These are phyloP conservation scores for Eimeria praecox DNA, from an alignment of 169 alveolate genomes.

Conservation along the genomic window DNA sequence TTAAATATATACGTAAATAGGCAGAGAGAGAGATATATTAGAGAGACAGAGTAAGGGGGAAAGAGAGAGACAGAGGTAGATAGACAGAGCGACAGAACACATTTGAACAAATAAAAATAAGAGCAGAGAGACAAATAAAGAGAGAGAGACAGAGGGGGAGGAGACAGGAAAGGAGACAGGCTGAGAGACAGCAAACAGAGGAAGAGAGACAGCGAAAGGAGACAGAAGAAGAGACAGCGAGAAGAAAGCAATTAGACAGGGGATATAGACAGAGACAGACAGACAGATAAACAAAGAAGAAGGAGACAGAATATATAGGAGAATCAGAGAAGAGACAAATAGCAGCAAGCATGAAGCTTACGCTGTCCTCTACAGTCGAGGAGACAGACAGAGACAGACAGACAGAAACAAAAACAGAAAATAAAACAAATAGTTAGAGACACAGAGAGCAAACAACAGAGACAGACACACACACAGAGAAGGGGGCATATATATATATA, in stretches of 20 bases:
- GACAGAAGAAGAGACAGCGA: background rate
- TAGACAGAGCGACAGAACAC: background rate
- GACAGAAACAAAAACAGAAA: background rate
- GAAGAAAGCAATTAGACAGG: background rate
- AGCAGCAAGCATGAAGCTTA: too few species aligned
- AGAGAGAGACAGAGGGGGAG: background rate
- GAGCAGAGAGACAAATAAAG: too few species aligned
- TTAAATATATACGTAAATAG: background rate
- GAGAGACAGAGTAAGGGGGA: too few species aligned
- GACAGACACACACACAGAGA: too few species aligned
- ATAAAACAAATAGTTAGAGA: background rate
- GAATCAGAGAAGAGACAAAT: background rate
- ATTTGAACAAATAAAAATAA: too few species aligned
- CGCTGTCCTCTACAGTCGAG: too few species aligned
- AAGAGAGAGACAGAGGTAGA: background rate
- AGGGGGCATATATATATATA: too few species aligned
- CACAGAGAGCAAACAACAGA: background rate
- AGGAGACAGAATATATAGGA: background rate
- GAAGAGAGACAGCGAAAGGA: background rate
- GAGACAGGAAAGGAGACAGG: background rate
- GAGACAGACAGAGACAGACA: too few species aligned
- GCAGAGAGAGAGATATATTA: background rate
- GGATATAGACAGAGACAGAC: background rate
- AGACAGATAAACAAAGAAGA: background rate
- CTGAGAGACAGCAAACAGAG: background rate